Base-by-base conservation (phyloP, 495 filamentous ascomycete species). In the Xylaria longipes region DNA sequence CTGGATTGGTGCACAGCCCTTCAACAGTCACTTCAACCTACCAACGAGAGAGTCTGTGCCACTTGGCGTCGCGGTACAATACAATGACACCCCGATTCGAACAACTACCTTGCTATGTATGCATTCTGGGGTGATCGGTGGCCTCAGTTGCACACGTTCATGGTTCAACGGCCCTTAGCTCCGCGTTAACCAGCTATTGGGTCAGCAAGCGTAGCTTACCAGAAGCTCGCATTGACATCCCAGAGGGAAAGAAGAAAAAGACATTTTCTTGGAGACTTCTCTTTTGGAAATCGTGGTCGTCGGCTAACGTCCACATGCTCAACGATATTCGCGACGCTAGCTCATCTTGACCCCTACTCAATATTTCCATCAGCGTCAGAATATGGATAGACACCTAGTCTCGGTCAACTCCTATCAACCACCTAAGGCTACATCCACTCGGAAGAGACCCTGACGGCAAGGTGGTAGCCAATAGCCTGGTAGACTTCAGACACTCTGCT, bases 121-220 rank as follows among this genome's bases (percentile, higher is more conserved):
- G 25, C 61, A 46, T 20, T 12, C 11, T 71, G 52, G 50, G 37
- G 39, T 65, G 57, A 43, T 56, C 69, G 50, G 69, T 41, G 50
- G 69, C 50, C 52, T 57, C 69, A 60, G 69, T 60, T 64, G 52
- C 62, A 66, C 69, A 56, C 37, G 8, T 29, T 69, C 54, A 27
- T 65, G 62, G 37, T 60, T 52, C 69, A 71, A 71, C 69, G 69
- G 69, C 52, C 69, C 60, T 41, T 71, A 71, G 61, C 62, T 66
- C 62, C 69, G 52, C 39, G 66, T 66, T 52, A 39, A 60, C 41
- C 20, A 70, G 33, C 57, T 60, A 60, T 60, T 60, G 45, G 45
- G n/a, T 5, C 60, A 22, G 11, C 60, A 41, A 39, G 58, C 33
- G n/a, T 43, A 62, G 57, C 54, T n/a, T 70, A 20, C 22, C 25